Base-by-base conservation (phyloP, 2,329 filamentous ascomycete species). In the Ilyonectria sp. region DNA sequence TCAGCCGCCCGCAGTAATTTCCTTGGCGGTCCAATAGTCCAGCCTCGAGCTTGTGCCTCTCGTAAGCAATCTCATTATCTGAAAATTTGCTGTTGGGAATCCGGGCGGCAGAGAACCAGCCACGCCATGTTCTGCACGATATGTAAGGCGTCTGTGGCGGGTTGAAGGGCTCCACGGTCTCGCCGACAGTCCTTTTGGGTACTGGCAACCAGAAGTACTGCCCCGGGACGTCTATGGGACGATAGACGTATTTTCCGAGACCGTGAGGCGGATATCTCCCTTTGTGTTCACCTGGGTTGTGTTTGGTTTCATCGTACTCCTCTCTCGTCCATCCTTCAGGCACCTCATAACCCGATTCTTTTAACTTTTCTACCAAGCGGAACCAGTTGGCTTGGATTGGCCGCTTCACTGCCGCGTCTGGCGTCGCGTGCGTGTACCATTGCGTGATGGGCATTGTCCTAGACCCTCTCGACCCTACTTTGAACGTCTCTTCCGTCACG, bases 251-350 rank as follows among this genome's bases (percentile, higher is more conserved):
- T 43, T 43, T 43, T 6, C 40, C 40, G 15, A 43, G 40, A n/a
- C 40, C 40, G n/a, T 43, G 5, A n/a, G 40, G 40, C 17, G 40
- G 40, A n/a, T 3, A 10, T 7, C 40, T 8, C 15, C 40, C 6
- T 13, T 26, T 19, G 19, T 29, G 23, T 19, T 50, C 17, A 13
- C 29, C 47, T 10, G 47, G 21, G 10, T 19, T 19, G 26, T 50
- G 47, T 31, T 23, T 9, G 19, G 19, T 13, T 26, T 50, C 19
- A 5, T 50, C 17, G 47, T 50, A 50, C 47, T 23, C 21, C 21
- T 50, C 47, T 31, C 47, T 50, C 26, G 19, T 50, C 47, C 47
- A 50, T 6, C 47, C 47, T 17, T 50, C 47, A 19, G 47, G 47
- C 19, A 50, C 6, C 21, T 50, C 11, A 50, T 17, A 23, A 6